Base-by-base conservation (phyloP, 805 yeast species). In the Kodamaea restingae region DNA sequence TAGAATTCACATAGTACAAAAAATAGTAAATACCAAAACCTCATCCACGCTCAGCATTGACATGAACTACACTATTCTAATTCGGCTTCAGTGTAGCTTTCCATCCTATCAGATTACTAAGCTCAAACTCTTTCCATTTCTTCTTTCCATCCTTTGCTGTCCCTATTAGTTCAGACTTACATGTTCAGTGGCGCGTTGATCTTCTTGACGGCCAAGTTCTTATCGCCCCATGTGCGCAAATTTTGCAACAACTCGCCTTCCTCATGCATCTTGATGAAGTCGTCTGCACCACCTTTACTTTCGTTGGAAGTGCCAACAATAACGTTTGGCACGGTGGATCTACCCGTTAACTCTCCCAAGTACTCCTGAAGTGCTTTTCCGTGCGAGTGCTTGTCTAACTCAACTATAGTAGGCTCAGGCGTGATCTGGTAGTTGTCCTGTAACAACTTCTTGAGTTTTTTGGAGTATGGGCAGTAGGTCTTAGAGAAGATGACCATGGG, bases 201-300 rank as follows among this genome's bases (percentile, higher is more conserved):
- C 51, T 71, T 75, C 40, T 63, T 66, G 5, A 75, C 78, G 40
- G 65, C 65, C 30, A 78, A 61, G 24, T 60, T 65, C 51, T 74
- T 70, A 3, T 70, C 73, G 15, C 84, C 81, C 95, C 95, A 85
- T n/a, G 60, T 59, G 31, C 61, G 65, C 52, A 88, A 66, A 38
- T 60, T 60, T 1, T 65, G 63, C 20, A 75, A 65, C 41, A 91
- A 69, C 36, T 61, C 63, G 21, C 80, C 82, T 1, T 70, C 64
- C 15, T 70, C 66, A 52, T 86, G 88, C 41, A 87, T 63, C 24
- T 64, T 70, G 18, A 60, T 67, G 58, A 93, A 77, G 40, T 90
- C 97, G 58, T 88, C 96, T 29, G 78, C 78, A 2, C 98, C 98
- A 28, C 98, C 98, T 48, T 84, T 73, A 35, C 91, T 81, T 37